Conservation (phyloP, 768 basidiomycete genomes). For the Boletus barrowsii region DNA sequence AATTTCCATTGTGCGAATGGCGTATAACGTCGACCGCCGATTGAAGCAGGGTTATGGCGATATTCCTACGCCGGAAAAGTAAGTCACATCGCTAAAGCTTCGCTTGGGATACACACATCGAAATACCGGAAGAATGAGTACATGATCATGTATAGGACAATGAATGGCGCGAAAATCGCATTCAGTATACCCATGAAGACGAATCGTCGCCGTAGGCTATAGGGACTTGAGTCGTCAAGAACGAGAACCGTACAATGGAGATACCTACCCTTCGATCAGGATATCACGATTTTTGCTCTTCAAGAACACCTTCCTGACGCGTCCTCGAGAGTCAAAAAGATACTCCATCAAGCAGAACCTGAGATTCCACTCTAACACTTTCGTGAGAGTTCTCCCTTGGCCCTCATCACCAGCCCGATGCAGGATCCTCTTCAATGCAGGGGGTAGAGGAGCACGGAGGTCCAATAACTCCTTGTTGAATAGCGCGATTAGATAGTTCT, state of each 20-base stretch:
- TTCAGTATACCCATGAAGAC: slow-evolving; percentile 98
- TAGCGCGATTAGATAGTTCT: slow-evolving; percentile 96
- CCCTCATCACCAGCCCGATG: slow-evolving; percentile 46
- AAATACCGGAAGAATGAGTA: slow-evolving; percentile 99
- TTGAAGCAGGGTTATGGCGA: slow-evolving; percentile 95
- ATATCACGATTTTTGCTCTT: slow-evolving; percentile 76
- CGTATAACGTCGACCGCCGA: slow-evolving; percentile 90
- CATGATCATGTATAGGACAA: slow-evolving; percentile 93
- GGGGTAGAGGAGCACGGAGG: slow-evolving; percentile 77
- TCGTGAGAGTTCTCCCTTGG: slow-evolving; percentile 79
- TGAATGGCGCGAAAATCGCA: slow-evolving; percentile 93
- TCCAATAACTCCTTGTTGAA: slow-evolving; percentile 97
- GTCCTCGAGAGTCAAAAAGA: slow-evolving; percentile 86
- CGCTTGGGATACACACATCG: slow-evolving; percentile 58
- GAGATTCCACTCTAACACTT: slow-evolving; percentile 95
- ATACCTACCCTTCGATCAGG: slow-evolving; percentile 78
- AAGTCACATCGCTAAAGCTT: not conserved
- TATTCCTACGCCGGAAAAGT: slow-evolving; percentile 67
- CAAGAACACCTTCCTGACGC: slow-evolving; percentile 87
- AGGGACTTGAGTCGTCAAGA: slow-evolving; percentile 1
- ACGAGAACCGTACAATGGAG: not conserved
- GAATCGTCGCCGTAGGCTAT: slow-evolving; percentile 78
- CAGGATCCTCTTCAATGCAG: slow-evolving; percentile 49
- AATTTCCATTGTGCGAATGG: slow-evolving; percentile 98
- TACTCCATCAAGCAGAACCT: slow-evolving; percentile 94